Base-by-base conservation (phyloP, 2,329 filamentous ascomycete genomes). In the Orbilia oligospora region DNA sequence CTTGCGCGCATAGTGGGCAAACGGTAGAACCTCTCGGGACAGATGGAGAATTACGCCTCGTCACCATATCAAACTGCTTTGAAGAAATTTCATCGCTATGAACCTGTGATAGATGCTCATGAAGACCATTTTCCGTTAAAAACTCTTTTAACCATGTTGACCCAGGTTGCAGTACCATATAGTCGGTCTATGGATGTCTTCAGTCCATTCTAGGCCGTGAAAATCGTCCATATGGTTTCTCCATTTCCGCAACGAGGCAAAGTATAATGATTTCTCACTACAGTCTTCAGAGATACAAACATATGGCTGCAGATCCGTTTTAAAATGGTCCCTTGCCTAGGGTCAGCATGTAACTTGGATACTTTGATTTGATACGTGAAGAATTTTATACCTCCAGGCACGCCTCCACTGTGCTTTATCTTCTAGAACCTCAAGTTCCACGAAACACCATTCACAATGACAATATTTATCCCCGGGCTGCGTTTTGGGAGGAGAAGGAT, bases 261-360 rank as follows among this genome's bases (percentile, higher is more conserved):
- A 56, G 16, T 56, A 58, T 5, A n/a, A 20, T 20, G 49, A 49
- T 30, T 69, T 27, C 33, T 67, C 64, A 20, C 46, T 51, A 48
- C 65, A 69, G 20, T 69, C 65, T 24, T 69, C 65, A 44, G 65
- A 69, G 22, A 69, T 56, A 24, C 65, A 69, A 14, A 69, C 65
- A 16, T 69, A 69, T 30, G 65, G 65, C n/a, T 69, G 49, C 16
- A 69, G 65, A 18, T 69, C 65, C 16, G 38, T 48, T n/a, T 69
- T 69, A 33, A 69, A 69, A 27, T 69, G 65, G 27, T 49, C 56
- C 24, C 56, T 61, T 41, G 30, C 8, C 16, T 5, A 61, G n/a
- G n/a, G n/a, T 41, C 8, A 41, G 56, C 18, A 20, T 2, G 4
- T 20, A 5, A 41, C 3, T 18, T 16, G 33, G 10, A n/a, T n/a